phyloP scores from a whole-genome alignment of 768 basidiomycete genomes.

The Inosperma sp. region DNA sequence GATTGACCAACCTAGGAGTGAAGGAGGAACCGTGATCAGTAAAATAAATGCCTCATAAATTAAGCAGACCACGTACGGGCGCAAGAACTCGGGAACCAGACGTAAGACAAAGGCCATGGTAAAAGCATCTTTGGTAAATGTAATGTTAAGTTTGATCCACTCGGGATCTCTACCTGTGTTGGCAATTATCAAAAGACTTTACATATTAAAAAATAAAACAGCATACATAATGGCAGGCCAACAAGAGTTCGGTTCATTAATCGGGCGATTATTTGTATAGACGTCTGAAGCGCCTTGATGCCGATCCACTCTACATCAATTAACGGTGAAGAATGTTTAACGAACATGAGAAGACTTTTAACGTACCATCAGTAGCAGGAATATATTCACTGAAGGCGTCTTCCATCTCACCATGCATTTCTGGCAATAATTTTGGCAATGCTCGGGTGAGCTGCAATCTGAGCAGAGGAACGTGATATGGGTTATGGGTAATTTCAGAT shows the following conservation, averaged over 20 bases:
- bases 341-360: background rate
- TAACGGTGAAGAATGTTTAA: background rate
- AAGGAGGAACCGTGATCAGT: background rate
- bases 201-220: conserved; percentile 32
- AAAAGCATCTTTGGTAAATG: background rate
- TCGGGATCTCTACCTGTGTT: conserved; percentile 4
- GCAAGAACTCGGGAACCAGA: conserved; percentile 23
- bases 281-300: background rate
- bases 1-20: conserved; percentile 16
- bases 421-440: background rate
- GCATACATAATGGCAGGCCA: background rate
- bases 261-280: background rate
- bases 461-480: background rate
- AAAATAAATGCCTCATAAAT: background rate
- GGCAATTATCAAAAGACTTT: background rate
- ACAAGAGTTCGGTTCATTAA: background rate
- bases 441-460: background rate
- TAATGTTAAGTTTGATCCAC: conserved; percentile 4
- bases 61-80: conserved; percentile 23
- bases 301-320: background rate
- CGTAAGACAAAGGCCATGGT: conserved; percentile 9
- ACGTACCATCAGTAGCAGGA: background rate
- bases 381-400: background rate
- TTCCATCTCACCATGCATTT: background rate
- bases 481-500: background rate